Base-by-base conservation (phyloP, 2,329 filamentous ascomycete genomes). In the Aspergillus ibericus region DNA sequence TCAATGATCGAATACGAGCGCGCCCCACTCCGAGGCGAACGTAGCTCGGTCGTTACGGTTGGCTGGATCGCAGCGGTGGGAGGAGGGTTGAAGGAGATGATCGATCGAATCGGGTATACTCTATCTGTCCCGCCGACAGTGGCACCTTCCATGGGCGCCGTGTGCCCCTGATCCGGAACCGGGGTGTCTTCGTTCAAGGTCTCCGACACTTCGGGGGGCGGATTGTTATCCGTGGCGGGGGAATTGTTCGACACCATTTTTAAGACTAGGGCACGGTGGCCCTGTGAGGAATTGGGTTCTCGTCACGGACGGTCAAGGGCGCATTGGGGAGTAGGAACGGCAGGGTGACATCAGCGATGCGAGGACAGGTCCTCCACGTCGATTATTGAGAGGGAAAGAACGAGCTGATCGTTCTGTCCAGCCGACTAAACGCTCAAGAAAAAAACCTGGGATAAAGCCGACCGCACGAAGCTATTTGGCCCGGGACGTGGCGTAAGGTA, bases 61-160 rank as follows among this genome's bases (percentile, higher is more conserved):
- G 50, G 55, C 60, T 58, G 59, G 59, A 25, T 63, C 48, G 65
- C 65, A 4, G 72, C 72, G 4, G 76, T 80, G 1, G 77, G 74
- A 10, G 73, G 75, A 6, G 85, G 84, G 65, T 90, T 87, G 40
- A 93, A 85, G 6, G 85, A 90, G 22, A 93, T 81, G 44, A 91
- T 87, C n/a, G 89, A 92, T 50, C 89, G 85, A 32, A 93, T 89
- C n/a, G 90, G 90, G 57, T 90, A 93, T 5, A 93, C 88, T 55
- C 89, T 83, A 67, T 93, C 83, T 48, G 77, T 70, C 4, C 74
- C 64, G 46, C 64, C 65, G 15, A 66, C 64, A 2, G 56, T 61
- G 7, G 56, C 16, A 15, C 49, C 29, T 4, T 53, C 27, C 1
- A 36, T 51, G 35, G 50, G 15, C n/a, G 8, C 12, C 9, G n/a